Evolutionary conservation across 202 grass and related monocot genomes (phyloP).

Genomic region (Schoenoplectus triqueter): DNA sequence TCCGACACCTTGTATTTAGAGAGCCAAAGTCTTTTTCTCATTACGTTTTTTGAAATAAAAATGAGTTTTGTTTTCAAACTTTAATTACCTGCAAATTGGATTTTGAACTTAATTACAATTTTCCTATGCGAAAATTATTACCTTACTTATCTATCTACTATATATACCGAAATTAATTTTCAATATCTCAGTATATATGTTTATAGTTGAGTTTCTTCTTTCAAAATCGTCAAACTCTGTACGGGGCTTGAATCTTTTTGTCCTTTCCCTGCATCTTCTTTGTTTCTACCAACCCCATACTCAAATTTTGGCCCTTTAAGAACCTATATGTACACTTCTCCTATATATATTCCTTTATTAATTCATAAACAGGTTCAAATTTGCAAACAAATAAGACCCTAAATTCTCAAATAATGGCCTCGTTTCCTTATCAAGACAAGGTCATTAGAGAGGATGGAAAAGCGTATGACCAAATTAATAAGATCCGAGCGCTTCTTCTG

Average conservation of each 20-base stretch:
- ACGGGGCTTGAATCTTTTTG: not conserved
- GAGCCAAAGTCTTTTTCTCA: too few relatives aligned
- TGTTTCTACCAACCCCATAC: not conserved
- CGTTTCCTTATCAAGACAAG: not conserved
- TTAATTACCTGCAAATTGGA: too few relatives aligned
- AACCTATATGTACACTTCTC: not conserved
- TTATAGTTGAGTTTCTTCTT: not conserved
- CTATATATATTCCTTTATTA: not conserved
- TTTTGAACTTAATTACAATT: too few relatives aligned
- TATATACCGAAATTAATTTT: too few relatives aligned
- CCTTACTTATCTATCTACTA: too few relatives aligned
- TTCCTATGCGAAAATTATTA: too few relatives aligned
- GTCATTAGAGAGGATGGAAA: not conserved
- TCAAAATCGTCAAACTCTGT: not conserved
- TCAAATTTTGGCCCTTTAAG: not conserved
- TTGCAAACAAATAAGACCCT: not conserved
- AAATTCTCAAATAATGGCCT: not conserved
- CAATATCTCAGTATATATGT: not conserved
- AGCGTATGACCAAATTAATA: not conserved
- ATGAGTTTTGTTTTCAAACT: too few relatives aligned
- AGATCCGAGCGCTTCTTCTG: not conserved
- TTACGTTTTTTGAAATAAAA: too few relatives aligned
- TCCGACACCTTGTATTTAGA: too few relatives aligned
- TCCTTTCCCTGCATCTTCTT: constrained; percentile 2
- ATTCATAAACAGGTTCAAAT: not conserved